phyloP scores from a whole-genome alignment of 1,139 yeast species.

The Magnusiomyces fungicola region DNA sequence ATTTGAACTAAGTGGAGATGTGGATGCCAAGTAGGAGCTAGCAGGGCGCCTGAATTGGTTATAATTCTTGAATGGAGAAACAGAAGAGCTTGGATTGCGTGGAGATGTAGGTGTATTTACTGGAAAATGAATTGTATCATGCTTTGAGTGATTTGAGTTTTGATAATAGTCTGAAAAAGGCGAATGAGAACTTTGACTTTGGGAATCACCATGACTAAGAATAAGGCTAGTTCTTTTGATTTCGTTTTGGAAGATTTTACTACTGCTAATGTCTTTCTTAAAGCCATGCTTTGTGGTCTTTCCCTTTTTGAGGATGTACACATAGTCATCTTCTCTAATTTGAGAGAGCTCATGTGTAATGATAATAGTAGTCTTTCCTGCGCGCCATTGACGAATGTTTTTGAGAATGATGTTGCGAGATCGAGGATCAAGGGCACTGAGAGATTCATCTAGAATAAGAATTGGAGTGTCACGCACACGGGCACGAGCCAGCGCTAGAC shows the following conservation, averaged over 20 bases:
- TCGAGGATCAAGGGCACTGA: slow-evolving; percentile 65
- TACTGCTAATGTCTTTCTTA: slow-evolving; percentile 29
- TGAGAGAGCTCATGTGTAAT: slow-evolving; percentile 70
- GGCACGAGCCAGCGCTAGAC: slow-evolving; percentile 80
- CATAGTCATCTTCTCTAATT: slow-evolving; percentile 47
- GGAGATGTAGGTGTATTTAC: too few species aligned
- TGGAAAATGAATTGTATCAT: slow-evolving; percentile 2
- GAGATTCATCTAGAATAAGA: slow-evolving; percentile 74
- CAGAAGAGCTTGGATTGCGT: too few species aligned
- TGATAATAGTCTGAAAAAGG: slow-evolving; percentile 10
- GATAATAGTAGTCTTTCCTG: slow-evolving; percentile 63
- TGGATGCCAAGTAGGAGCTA: too few species aligned
- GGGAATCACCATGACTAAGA: slow-evolving; percentile 8
- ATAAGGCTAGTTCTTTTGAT: slow-evolving; percentile 5
- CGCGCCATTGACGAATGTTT: slow-evolving; percentile 53
- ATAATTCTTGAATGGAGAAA: too few species aligned
- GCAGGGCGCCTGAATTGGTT: too few species aligned
- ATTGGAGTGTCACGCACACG: slow-evolving; percentile 62
- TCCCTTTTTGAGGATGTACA: slow-evolving; percentile 56
- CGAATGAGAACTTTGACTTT: background rate
- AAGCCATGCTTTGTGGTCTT: slow-evolving; percentile 40
- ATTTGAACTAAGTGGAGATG: too few species aligned
- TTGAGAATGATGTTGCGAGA: slow-evolving; percentile 42
- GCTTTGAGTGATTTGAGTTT: background rate
- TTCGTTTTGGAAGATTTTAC: background rate